Evolutionary conservation across 495 filamentous ascomycete species (phyloP).

Genomic region (Penicillium nucicola): DNA sequence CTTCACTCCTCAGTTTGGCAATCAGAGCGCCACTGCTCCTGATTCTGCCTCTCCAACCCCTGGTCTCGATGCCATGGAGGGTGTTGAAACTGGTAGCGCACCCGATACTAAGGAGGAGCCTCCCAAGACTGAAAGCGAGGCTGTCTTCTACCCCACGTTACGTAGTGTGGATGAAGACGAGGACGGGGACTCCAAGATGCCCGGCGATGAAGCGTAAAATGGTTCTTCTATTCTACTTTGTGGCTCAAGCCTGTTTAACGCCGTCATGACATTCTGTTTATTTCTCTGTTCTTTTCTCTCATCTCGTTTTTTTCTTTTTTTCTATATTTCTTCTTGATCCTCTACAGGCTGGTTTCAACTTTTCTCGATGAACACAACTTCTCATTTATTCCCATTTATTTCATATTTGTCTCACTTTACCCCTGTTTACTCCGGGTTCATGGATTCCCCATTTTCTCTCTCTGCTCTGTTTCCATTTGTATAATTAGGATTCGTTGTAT

Average conservation of each 20-base stretch:
- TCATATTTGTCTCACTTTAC: conserved; percentile 1
- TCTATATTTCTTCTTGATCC: neutral
- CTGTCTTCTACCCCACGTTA: conserved; percentile 47
- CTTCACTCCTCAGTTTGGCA: conserved; percentile 46
- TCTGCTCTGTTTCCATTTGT: conserved; percentile 16
- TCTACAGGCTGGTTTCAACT: neutral
- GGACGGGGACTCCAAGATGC: conserved; percentile 42
- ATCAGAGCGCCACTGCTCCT: conserved; percentile 10
- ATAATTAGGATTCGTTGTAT: conserved; percentile 18
- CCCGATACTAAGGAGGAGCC: conserved; percentile 17
- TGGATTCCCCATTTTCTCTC: neutral
- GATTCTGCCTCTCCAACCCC: conserved; percentile 16
- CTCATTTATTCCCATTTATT: neutral
- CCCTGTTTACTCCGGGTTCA: neutral
- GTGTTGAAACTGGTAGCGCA: conserved; percentile 26
- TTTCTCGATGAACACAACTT: neutral
- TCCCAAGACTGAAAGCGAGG: conserved; percentile 21
- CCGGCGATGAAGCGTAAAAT: conserved; percentile 19
- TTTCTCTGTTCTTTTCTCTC: conserved; percentile 1
- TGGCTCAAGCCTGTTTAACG: conserved; percentile 14
- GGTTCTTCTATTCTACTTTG: too few relatives aligned
- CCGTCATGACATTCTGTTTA: conserved; percentile 24
- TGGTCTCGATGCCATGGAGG: conserved; percentile 37
- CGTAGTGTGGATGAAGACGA: conserved; percentile 43
- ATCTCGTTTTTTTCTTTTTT: conserved; percentile 1